Evolutionary conservation across 352 stramenopile genomes (phyloP).

Genomic region (Globisporangium cylindrosporum): DNA sequence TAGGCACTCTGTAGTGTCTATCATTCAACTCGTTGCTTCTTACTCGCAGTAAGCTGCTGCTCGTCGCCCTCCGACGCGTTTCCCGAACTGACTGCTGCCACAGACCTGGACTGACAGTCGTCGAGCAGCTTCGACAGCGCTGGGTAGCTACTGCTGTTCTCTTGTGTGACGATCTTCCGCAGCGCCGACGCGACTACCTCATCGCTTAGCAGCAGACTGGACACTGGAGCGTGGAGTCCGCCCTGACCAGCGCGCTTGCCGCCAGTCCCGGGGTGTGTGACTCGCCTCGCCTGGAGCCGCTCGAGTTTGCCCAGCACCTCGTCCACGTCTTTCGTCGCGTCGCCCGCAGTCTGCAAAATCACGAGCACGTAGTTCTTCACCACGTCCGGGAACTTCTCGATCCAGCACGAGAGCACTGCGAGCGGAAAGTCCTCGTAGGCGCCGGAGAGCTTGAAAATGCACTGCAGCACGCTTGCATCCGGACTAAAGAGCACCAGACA

Average conservation of each 20-base stretch:
- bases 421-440: slow-evolving; percentile 65
- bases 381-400: slow-evolving; percentile 56
- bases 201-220: slow-evolving; percentile 42
- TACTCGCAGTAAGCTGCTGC: slow-evolving; percentile 41
- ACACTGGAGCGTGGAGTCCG: slow-evolving; percentile 4
- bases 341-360: slow-evolving; percentile 35
- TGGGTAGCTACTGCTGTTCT: slow-evolving; percentile 24
- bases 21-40: slow-evolving; percentile 46
- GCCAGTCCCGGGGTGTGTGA: slow-evolving; percentile 11
- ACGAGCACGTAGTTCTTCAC: slow-evolving; percentile 59
- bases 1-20: neutral
- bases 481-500: slow-evolving; percentile 70
- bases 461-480: slow-evolving; percentile 66
- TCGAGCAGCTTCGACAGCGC: slow-evolving; percentile 24
- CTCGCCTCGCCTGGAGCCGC: slow-evolving; percentile 43
- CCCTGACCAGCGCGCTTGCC: slow-evolving; percentile 15
- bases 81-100: neutral
- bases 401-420: slow-evolving; percentile 66
- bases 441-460: slow-evolving; percentile 67
- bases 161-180: slow-evolving; percentile 29
- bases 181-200: slow-evolving; percentile 35
- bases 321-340: slow-evolving; percentile 41
- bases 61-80: slow-evolving; percentile 13
- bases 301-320: slow-evolving; percentile 67
- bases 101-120: neutral